Conservation (phyloP, 441 rosid species). For the Francoa sonchifolia region DNA sequence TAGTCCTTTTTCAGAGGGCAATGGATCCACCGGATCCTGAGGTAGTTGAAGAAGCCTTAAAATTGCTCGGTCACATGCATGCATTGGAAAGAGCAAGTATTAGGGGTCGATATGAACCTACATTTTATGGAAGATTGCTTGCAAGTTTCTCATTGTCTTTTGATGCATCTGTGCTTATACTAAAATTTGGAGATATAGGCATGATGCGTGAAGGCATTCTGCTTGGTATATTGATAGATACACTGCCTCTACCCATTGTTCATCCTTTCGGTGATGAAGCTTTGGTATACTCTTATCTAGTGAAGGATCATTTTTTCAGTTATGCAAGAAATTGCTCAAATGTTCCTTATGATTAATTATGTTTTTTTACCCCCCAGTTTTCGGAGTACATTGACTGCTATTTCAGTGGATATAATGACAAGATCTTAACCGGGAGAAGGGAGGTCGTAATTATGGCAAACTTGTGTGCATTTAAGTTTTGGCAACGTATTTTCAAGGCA, state of each 20-base stretch:
- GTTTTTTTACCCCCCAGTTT: conserved; percentile 35
- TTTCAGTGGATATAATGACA: conserved; percentile 37
- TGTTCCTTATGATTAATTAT: conserved; percentile 9
- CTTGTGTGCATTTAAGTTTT: conserved; percentile 72
- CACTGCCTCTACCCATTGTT: conserved; percentile 64
- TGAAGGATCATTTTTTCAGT: conserved; percentile 9
- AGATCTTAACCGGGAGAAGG: conserved; percentile 38
- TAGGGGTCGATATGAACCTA: conserved; percentile 76
- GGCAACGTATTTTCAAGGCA: conserved; percentile 82
- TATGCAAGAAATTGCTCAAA: conserved; percentile 10
- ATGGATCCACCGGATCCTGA: conserved; percentile 73
- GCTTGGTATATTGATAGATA: conserved; percentile 73
- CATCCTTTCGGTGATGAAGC: conserved; percentile 74
- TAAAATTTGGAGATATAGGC: conserved; percentile 77
- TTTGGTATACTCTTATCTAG: conserved; percentile 36
- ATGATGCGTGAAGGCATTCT: conserved; percentile 82
- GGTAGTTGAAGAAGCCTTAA: conserved; percentile 64
- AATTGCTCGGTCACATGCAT: conserved; percentile 42
- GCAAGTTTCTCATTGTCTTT: conserved; percentile 74
- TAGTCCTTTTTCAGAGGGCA: conserved; percentile 72
- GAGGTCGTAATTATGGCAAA: conserved; percentile 60
- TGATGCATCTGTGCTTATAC: conserved; percentile 67
- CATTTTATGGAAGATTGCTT: conserved; percentile 77
- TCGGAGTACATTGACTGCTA: conserved; percentile 35
- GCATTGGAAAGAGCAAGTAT: conserved; percentile 44